Conservation (phyloP, 345 rosid species). For the Zanthoxylum bungeanum region DNA sequence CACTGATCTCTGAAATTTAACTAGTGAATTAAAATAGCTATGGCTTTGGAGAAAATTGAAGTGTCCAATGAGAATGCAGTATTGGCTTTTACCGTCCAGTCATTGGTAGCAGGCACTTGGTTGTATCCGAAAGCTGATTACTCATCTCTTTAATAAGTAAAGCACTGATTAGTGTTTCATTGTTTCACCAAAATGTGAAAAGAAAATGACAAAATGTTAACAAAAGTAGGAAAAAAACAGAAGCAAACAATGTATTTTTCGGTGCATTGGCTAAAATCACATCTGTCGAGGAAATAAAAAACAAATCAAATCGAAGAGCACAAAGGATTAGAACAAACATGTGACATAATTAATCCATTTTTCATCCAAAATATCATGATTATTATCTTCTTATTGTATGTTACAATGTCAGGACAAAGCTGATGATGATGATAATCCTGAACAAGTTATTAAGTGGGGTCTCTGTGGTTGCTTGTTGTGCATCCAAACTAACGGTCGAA, state of each 20-base stretch:
- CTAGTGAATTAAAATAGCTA: neutral
- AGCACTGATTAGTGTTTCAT: neutral
- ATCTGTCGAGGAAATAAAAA: neutral
- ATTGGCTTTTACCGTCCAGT: neutral
- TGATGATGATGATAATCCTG: neutral
- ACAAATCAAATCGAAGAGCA: neutral
- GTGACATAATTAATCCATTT: neutral
- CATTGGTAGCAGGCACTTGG: neutral
- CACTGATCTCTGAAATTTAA: neutral
- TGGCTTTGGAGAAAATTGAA: too few species aligned
- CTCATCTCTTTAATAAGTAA: neutral
- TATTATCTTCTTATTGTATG: slow-evolving; percentile 1
- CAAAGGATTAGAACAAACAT: neutral
- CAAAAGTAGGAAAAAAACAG: too few species aligned
- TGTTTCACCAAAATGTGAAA: neutral
- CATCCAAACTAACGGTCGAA: slow-evolving; percentile 54
- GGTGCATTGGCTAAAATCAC: neutral
- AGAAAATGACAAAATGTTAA: neutral
- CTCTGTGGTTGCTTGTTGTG: slow-evolving; percentile 33
- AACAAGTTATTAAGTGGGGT: slow-evolving; percentile 22
- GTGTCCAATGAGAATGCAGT: slow-evolving; percentile 11
- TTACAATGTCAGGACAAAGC: slow-evolving; percentile 4
- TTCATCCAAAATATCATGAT: neutral
- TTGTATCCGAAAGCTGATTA: slow-evolving; percentile 11
- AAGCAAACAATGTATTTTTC: neutral